phyloP scores from a whole-genome alignment of 306 rosid genomes.

The Herpetospermum pedunculosum region DNA sequence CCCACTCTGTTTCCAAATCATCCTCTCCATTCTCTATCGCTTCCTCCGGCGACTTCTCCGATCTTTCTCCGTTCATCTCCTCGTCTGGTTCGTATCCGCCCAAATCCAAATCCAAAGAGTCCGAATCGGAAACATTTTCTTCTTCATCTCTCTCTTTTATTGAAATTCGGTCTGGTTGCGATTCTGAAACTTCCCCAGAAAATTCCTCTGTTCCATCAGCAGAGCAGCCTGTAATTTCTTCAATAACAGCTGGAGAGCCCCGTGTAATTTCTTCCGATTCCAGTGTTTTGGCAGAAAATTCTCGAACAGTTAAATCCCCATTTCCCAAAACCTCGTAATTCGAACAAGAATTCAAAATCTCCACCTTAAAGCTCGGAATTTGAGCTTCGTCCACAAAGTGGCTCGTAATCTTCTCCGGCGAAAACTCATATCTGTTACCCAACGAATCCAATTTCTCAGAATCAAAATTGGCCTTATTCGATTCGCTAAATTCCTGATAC shows the following conservation, averaged over 20 bases:
- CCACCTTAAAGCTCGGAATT: conserved; percentile 29
- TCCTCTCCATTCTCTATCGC: conserved; percentile 6
- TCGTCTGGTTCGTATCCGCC: conserved; percentile 49
- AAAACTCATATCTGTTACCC: conserved; percentile 33
- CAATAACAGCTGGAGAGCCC: background rate
- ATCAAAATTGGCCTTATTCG: conserved; percentile 10
- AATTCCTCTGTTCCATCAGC: background rate
- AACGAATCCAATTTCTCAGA: conserved; percentile 14
- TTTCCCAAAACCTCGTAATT: conserved; percentile 10
- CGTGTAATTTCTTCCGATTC: too few species aligned
- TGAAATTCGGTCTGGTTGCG: background rate
- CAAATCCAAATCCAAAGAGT: conserved; percentile 14
- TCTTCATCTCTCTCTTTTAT: background rate
- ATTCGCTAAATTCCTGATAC: conserved; percentile 33
- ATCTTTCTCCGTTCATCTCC: conserved; percentile 22
- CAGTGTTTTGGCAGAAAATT: background rate
- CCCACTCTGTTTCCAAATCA: conserved; percentile 70
- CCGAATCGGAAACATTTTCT: conserved; percentile 15
- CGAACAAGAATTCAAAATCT: conserved; percentile 22
- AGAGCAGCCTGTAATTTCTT: conserved; percentile 11
- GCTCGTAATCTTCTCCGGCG: conserved; percentile 27
- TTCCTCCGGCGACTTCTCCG: conserved; percentile 4
- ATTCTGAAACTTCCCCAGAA: background rate
- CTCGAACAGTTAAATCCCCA: background rate
- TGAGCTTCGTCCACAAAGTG: conserved; percentile 40